Evolutionary conservation across 805 yeast genomes (phyloP), one percentile per base, ranked within the genome.

Genomic region (Cyberlindnera nakhonratchasimensis): DNA sequence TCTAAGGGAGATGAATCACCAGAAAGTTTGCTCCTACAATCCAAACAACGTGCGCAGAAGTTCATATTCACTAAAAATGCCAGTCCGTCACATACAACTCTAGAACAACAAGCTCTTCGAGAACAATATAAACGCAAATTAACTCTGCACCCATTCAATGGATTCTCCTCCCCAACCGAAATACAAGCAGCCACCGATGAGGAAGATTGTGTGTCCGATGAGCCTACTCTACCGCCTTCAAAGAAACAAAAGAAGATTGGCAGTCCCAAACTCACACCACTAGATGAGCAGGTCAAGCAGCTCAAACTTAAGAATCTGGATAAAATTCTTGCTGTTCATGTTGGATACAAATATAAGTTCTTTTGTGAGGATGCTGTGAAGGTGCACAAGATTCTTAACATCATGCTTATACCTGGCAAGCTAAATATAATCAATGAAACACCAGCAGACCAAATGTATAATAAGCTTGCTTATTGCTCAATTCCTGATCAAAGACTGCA

Each of bases 331-430:
- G 80, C 93, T 0, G 72, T 91, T 20, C 93, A 93, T 59, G 95
- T 86, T 3, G 99, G 99, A 0, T 93, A 91, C 65, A 89, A 88
- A 61, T 93, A 80, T 65, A 86, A 86, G 55, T 81, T 90, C 47
- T 87, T 78, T 59, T 96, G 95, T 1, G 73, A 80, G 41, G 97
- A 91, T 63, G 97, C 98, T 0, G 71, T 69, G 12, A 65, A 67
- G 5, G 96, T 82, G 0, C 73, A 95, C 11, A 65, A 71, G 36
- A 71, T 82, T 11, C 62, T 89, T 25, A 80, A 83, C 46, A 83
- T 86, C 31, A 80, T 80, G 78, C 67, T 83, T 18, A 70, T 86
- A 1, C 84, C 85, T 0, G 96, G 96, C 0, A 78, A 80, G 58
- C 52, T 75, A 25, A 65, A 75, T 3, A 52, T 80, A 5, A 76